Conservation (phyloP, 2,329 filamentous ascomycete species). For the Didymella glomerata region DNA sequence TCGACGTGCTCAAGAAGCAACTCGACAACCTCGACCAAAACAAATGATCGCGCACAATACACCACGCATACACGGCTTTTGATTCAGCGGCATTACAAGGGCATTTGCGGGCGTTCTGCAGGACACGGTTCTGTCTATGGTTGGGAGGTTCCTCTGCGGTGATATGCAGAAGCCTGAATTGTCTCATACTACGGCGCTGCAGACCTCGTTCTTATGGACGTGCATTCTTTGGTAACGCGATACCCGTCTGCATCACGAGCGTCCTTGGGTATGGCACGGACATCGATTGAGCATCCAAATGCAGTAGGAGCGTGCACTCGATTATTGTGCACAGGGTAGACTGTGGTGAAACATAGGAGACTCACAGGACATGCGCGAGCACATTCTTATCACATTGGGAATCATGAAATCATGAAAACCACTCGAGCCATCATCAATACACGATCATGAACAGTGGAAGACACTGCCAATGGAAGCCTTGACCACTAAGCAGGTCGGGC, state of each 20-base stretch:
- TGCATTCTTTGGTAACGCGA: slow-evolving; percentile 29
- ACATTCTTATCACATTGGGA: not conserved
- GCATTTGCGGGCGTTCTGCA: slow-evolving; percentile 50
- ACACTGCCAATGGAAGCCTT: not conserved
- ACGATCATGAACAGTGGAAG: not conserved
- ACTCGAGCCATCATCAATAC: not conserved
- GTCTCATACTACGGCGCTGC: slow-evolving; percentile 39
- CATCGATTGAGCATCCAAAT: not conserved
- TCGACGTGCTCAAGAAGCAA: slow-evolving; percentile 57
- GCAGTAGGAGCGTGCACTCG: not conserved
- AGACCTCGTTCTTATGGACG: slow-evolving; percentile 16
- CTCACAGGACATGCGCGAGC: not conserved
- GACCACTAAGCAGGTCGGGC: not conserved
- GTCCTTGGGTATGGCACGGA: slow-evolving; percentile 20
- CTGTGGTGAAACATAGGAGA: not conserved
- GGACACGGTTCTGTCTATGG: slow-evolving; percentile 26
- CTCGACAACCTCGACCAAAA: slow-evolving; percentile 51
- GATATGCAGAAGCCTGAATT: slow-evolving; percentile 25
- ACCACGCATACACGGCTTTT: slow-evolving; percentile 27
- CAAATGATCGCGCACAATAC: slow-evolving; percentile 41
- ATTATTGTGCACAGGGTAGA: not conserved
- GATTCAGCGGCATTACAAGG: slow-evolving; percentile 47
- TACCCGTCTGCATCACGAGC: slow-evolving; percentile 38
- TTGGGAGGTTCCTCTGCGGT: slow-evolving; percentile 25
- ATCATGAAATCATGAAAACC: not conserved